These are phyloP conservation scores for Saitoella complicata DNA, from an alignment of 805 yeast genomes.

Conservation along the genomic window DNA sequence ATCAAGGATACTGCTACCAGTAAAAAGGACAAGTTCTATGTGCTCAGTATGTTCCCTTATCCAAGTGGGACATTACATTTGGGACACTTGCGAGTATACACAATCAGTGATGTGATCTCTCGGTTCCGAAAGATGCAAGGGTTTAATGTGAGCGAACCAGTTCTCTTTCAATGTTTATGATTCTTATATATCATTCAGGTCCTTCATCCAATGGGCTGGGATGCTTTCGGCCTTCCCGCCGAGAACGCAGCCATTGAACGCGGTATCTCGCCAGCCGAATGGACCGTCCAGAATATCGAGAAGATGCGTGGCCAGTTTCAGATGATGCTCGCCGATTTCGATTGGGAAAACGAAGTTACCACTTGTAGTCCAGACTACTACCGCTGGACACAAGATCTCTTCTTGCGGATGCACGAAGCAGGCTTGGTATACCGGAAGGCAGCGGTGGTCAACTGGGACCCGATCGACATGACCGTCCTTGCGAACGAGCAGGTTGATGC, in stretches of 20 bases:
- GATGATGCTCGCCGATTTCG: slow-evolving; percentile 68
- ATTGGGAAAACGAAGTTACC: slow-evolving; percentile 74
- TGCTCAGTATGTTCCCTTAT: slow-evolving; percentile 84
- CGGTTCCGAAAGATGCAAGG: slow-evolving; percentile 68
- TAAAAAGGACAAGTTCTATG: slow-evolving; percentile 30
- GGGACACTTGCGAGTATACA: slow-evolving; percentile 88
- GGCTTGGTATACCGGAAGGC: slow-evolving; percentile 75
- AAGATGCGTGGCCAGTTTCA: slow-evolving; percentile 77
- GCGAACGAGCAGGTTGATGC: slow-evolving; percentile 95
- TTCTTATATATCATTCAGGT: too few species aligned
- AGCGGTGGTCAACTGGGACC: slow-evolving; percentile 96
- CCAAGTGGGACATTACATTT: slow-evolving; percentile 88
- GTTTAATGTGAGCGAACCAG: too few species aligned
- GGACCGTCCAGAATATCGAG: slow-evolving; percentile 71
- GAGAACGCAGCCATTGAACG: slow-evolving; percentile 94
- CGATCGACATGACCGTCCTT: slow-evolving; percentile 81
- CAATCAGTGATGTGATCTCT: slow-evolving; percentile 72
- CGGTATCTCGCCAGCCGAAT: slow-evolving; percentile 54
- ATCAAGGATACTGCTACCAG: too few species aligned
- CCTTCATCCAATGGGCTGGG: slow-evolving; percentile 98
- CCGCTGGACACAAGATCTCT: slow-evolving; percentile 81
- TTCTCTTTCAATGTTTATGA: too few species aligned
- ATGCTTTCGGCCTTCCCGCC: slow-evolving; percentile 95
- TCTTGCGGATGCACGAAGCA: slow-evolving; percentile 50
- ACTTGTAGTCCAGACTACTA: slow-evolving; percentile 82